phyloP scores from a whole-genome alignment of 2,329 filamentous ascomycete genomes.

The Hypoxylon rubiginosum region DNA sequence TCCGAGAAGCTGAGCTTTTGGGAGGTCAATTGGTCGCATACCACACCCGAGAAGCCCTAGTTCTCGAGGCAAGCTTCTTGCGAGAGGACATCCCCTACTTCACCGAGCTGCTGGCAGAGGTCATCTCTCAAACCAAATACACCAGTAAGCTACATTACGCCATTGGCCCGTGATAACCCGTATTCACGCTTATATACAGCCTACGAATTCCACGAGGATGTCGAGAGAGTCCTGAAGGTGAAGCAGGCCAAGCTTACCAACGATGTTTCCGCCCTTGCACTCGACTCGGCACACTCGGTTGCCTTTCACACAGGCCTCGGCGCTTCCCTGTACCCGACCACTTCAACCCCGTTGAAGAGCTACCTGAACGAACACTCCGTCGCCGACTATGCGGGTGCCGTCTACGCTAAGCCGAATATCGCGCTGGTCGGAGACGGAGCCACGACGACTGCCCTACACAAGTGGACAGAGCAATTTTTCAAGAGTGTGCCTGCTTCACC shows the following conservation, averaged over 20 bases:
- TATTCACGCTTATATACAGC: conserved; percentile 63
- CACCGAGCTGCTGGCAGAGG: conserved; percentile 93
- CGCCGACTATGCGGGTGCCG: conserved; percentile 79
- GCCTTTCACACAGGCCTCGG: conserved; percentile 83
- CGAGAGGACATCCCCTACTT: conserved; percentile 97
- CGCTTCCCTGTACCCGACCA: conserved; percentile 78
- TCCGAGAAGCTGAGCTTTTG: conserved; percentile 93
- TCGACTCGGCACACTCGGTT: conserved; percentile 81
- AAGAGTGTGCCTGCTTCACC: conserved; percentile 72
- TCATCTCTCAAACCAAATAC: conserved; percentile 89
- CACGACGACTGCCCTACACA: conserved; percentile 79
- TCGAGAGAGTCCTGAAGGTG: conserved; percentile 80
- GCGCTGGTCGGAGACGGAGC: conserved; percentile 92
- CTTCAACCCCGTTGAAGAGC: conserved; percentile 78
- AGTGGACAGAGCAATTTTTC: conserved; percentile 97
- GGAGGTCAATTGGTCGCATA: conserved; percentile 89
- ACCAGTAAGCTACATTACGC: conserved; percentile 67
- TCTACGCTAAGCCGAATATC: conserved; percentile 91
- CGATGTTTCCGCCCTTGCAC: conserved; percentile 75
- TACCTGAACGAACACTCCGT: conserved; percentile 85
- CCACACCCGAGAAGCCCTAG: conserved; percentile 92
- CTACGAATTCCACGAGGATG: conserved; percentile 91
- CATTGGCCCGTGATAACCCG: conserved; percentile 25
- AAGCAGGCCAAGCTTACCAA: conserved; percentile 80
- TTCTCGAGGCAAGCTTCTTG: conserved; percentile 95